A percentile compares a stretch with the other conserved stretches of the same genome.
These are phyloP conservation scores for Colletotrichum godetiae DNA, from an alignment of 2,329 filamentous ascomycete genomes.

Conservation along the genomic window DNA sequence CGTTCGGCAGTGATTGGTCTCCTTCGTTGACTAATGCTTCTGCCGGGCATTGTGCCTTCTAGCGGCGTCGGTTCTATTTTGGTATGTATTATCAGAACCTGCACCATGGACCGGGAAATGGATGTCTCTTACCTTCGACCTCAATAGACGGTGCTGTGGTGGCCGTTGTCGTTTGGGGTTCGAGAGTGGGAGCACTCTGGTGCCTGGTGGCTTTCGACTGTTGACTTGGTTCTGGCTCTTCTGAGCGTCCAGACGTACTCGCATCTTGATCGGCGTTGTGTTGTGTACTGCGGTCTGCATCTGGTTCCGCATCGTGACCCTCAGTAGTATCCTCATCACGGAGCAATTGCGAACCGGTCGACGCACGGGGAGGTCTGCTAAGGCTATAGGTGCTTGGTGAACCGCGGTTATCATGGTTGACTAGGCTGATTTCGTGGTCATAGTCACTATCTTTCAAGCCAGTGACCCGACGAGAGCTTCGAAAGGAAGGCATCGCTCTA, in stretches of 20 bases:
- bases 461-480: constrained; percentile 66
- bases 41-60: neutral
- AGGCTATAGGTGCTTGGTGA: constrained; percentile 22
- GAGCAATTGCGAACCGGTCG: constrained; percentile 26
- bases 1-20: constrained; percentile 42
- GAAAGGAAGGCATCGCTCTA: constrained; percentile 49
- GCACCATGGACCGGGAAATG: neutral
- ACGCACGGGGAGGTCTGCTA: constrained; percentile 14
- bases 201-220: constrained; percentile 1
- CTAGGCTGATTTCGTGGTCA: constrained; percentile 77
- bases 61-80: constrained; percentile 26
- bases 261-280: neutral
- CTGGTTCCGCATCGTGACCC: neutral
- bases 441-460: constrained; percentile 70
- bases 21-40: constrained; percentile 4
- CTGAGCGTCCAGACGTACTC: neutral
- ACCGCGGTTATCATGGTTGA: constrained; percentile 62
- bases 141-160: constrained; percentile 35
- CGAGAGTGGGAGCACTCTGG: neutral
- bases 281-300: neutral
- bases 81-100: neutral
- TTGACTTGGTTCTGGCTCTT: neutral
- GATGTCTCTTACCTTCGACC: constrained; percentile 25
- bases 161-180: neutral
- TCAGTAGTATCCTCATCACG: constrained; percentile 18